Percentiles rank a stretch among this genome's conserved stretches.
Evolutionary conservation across 1,139 yeast genomes (phyloP).

Genomic region (Zygotorulaspora mrakii): DNA sequence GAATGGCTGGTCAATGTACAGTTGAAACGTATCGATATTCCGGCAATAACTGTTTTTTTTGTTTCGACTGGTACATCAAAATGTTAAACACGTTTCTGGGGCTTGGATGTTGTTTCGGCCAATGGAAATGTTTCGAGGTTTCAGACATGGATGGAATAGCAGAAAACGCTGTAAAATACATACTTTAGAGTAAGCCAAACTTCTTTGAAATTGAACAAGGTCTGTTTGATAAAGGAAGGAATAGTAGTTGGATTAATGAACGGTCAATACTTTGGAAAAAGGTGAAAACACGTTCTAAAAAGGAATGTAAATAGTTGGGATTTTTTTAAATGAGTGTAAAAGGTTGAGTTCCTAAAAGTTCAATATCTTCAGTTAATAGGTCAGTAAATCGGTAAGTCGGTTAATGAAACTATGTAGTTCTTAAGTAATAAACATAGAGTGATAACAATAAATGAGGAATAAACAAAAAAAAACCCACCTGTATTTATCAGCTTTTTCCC

Average conservation of each 20-base stretch:
- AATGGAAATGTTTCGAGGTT: too few relatives aligned
- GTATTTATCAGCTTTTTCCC: neutral
- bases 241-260: conserved; percentile 15
- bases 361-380: neutral
- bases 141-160: too few relatives aligned
- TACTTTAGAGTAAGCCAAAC: too few relatives aligned
- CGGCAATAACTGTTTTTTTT: too few relatives aligned
- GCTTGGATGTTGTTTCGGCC: too few relatives aligned
- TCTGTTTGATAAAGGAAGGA: conserved; percentile 13
- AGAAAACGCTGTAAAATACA: too few relatives aligned
- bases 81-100: too few relatives aligned
- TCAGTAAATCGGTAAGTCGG: neutral
- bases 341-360: conserved; percentile 1
- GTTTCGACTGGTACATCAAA: too few relatives aligned
- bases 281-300: conserved; percentile 7
- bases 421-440: too few relatives aligned
- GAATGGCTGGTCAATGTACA: conserved; percentile 1
- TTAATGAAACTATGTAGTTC: neutral
- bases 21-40: neutral
- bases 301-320: conserved; percentile 26
- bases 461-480: conserved; percentile 2
- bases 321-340: conserved; percentile 14
- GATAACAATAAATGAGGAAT: neutral
- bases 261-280: conserved; percentile 4
- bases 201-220: conserved; percentile 3